Percentiles rank a stretch among this genome's conserved stretches.
Conservation (phyloP, 139 green algal genomes). For the Chlamydomonas eustigma region DNA sequence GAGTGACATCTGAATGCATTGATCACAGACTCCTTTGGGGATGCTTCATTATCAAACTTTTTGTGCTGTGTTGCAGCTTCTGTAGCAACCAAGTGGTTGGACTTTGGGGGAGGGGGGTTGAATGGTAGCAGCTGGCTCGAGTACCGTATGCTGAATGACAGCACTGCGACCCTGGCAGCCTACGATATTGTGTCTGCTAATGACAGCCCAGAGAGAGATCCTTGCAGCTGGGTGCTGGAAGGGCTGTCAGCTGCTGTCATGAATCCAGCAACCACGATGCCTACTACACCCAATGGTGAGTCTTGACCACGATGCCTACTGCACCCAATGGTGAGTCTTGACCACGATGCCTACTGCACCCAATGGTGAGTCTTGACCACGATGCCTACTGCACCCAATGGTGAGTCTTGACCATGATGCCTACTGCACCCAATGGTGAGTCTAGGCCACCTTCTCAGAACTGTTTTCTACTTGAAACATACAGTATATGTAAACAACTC, state of each 20-base stretch:
- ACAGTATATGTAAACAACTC: too few relatives aligned
- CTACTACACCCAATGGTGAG: not conserved
- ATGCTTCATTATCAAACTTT: too few relatives aligned
- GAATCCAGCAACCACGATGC: not conserved
- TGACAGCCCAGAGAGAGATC: conserved; percentile 67
- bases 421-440: too few relatives aligned
- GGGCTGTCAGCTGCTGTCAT: conserved; percentile 15
- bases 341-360: not conserved
- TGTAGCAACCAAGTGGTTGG: conserved; percentile 72
- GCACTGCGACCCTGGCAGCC: conserved; percentile 1
- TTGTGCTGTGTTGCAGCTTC: not conserved
- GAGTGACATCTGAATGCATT: not conserved
- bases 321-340: not conserved
- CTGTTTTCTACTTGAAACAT: too few relatives aligned
- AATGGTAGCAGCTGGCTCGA: conserved; percentile 56
- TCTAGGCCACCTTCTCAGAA: too few relatives aligned
- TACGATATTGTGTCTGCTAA: conserved; percentile 67
- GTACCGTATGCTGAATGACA: conserved; percentile 38
- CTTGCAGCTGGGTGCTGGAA: conserved; percentile 56
- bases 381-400: not conserved
- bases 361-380: not conserved
- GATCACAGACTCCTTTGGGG: not conserved
- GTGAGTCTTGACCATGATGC: not conserved
- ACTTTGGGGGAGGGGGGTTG: conserved; percentile 59
- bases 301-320: not conserved